phyloP scores from a whole-genome alignment of 768 basidiomycete genomes.

The Pulveroboletus sp. region DNA sequence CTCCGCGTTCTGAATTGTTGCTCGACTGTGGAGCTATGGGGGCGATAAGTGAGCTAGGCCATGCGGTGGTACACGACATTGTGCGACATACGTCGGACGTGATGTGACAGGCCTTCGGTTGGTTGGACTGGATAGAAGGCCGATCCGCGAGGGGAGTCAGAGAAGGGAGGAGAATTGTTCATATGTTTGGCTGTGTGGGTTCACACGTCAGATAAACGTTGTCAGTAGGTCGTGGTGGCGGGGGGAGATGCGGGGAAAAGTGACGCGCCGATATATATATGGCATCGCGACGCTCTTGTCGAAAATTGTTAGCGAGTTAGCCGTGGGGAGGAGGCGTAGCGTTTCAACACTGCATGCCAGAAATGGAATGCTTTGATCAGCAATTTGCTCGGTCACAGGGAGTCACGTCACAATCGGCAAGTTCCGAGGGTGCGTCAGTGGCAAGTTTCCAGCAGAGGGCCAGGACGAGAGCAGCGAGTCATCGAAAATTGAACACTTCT shows the following conservation, averaged over 20 bases:
- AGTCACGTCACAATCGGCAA: conserved; percentile 26
- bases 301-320: conserved; percentile 9
- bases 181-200: conserved; percentile 13
- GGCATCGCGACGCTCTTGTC: conserved; percentile 11
- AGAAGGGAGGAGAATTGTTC: conserved; percentile 12
- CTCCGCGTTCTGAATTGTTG: conserved; percentile 30
- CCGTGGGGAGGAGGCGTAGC: background rate
- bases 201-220: conserved; percentile 2
- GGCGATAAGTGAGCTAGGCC: background rate
- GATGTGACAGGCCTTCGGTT: background rate
- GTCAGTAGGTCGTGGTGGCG: background rate
- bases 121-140: conserved; percentile 4
- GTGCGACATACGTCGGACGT: background rate
- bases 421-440: conserved; percentile 20
- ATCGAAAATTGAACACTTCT: conserved; percentile 28
- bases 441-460: conserved; percentile 20
- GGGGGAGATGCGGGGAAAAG: background rate
- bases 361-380: conserved; percentile 20
- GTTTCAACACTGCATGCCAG: conserved; percentile 7
- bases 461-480: conserved; percentile 14
- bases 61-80: background rate
- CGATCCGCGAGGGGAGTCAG: conserved; percentile 17
- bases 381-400: conserved; percentile 9
- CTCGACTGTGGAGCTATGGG: conserved; percentile 7
- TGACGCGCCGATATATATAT: conserved; percentile 16